Percentiles rank a stretch among this genome's conserved stretches.
Evolutionary conservation across 1,284 basidiomycete species (phyloP).

Genomic region (Coniferiporia sulphurascens): DNA sequence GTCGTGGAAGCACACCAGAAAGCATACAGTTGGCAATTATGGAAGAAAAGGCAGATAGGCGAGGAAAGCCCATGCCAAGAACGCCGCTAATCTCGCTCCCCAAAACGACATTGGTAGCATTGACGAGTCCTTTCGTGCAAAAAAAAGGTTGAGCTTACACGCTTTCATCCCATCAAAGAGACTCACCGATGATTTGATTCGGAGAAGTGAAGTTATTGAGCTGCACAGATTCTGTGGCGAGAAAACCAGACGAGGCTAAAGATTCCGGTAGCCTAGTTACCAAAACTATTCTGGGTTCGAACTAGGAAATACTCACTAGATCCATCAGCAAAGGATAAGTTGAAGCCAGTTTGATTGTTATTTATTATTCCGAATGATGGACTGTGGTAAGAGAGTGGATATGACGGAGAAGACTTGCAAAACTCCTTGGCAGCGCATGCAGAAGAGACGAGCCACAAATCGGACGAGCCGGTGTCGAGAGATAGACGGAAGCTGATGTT

Average conservation of each 20-base stretch:
- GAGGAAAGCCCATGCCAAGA: conserved; percentile 68
- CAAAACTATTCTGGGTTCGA: neutral
- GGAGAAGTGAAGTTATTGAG: conserved; percentile 53
- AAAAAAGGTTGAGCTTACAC: neutral
- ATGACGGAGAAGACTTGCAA: conserved; percentile 56
- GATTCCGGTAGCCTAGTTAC: conserved; percentile 16
- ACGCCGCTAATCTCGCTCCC: conserved; percentile 62
- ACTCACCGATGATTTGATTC: conserved; percentile 62
- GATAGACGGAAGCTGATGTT: conserved; percentile 62
- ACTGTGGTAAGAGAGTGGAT: conserved; percentile 61
- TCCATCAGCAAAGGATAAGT: conserved; percentile 57
- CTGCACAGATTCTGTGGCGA: conserved; percentile 57
- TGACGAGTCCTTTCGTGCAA: conserved; percentile 36
- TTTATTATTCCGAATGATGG: conserved; percentile 59
- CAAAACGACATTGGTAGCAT: conserved; percentile 56
- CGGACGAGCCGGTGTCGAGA: conserved; percentile 73
- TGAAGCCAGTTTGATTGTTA: conserved; percentile 54
- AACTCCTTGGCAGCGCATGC: conserved; percentile 43
- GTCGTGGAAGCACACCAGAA: conserved; percentile 2
- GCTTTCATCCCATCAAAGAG: neutral
- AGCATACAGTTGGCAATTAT: conserved; percentile 47
- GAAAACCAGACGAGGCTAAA: conserved; percentile 48
- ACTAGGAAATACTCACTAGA: conserved; percentile 43
- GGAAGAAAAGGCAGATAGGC: conserved; percentile 56
- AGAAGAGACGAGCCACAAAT: conserved; percentile 67